These are phyloP conservation scores for Begonia masoniana DNA, from an alignment of 306 rosid genomes.

Conservation along the genomic window DNA sequence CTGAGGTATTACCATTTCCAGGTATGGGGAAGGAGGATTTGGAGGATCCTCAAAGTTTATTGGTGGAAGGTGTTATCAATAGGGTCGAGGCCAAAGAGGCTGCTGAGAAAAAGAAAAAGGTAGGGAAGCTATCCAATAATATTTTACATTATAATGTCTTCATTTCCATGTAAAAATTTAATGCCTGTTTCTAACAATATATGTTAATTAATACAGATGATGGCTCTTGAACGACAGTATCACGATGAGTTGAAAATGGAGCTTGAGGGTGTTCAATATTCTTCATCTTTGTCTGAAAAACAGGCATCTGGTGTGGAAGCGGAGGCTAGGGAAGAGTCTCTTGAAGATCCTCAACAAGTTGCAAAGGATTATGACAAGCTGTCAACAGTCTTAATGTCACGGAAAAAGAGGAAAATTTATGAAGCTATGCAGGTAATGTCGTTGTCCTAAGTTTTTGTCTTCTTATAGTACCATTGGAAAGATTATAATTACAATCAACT, in stretches of 20 bases:
- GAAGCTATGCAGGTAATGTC: slow-evolving; percentile 60
- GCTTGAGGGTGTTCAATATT: slow-evolving; percentile 31
- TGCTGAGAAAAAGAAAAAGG: slow-evolving; percentile 63
- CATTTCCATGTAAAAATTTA: not conserved
- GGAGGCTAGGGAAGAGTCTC: slow-evolving; percentile 28
- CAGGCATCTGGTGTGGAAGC: slow-evolving; percentile 24
- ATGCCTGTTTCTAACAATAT: not conserved
- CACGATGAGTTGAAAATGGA: slow-evolving; percentile 71
- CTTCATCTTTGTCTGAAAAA: slow-evolving; percentile 24
- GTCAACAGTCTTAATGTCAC: slow-evolving; percentile 30
- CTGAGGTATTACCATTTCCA: slow-evolving; percentile 72
- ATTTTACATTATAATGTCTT: not conserved
- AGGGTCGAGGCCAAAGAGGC: slow-evolving; percentile 78
- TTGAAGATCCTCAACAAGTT: slow-evolving; percentile 21
- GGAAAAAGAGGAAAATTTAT: slow-evolving; percentile 38
- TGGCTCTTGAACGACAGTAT: slow-evolving; percentile 50
- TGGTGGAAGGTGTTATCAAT: slow-evolving; percentile 62
- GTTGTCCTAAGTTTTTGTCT: not conserved
- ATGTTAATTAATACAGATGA: slow-evolving; percentile 42
- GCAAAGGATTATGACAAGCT: slow-evolving; percentile 24
- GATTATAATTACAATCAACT: too few species aligned
- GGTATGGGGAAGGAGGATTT: slow-evolving; percentile 56
- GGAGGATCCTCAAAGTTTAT: slow-evolving; percentile 69
- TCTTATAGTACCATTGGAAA: not conserved
- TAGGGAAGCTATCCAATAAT: slow-evolving; percentile 7